These are phyloP conservation scores for Populus pruinosa DNA, from an alignment of 345 rosid genomes.

Conservation along the genomic window DNA sequence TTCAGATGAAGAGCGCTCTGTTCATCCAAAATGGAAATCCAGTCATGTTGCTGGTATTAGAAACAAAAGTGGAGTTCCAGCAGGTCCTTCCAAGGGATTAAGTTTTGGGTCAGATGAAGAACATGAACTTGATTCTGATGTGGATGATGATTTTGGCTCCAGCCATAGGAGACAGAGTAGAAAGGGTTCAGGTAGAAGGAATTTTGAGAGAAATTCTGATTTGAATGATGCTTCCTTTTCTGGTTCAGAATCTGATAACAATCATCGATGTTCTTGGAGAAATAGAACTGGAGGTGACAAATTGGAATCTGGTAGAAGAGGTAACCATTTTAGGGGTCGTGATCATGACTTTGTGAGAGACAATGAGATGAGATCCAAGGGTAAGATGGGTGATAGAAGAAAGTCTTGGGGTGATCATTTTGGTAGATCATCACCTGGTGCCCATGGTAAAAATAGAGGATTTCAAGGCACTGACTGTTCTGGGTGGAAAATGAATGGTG, in stretches of 20 bases:
- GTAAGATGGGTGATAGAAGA: constrained; percentile 37
- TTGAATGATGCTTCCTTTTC: constrained; percentile 33
- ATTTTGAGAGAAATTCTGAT: constrained; percentile 34
- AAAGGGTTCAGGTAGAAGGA: constrained; percentile 27
- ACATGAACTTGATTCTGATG: constrained; percentile 51
- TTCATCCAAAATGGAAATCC: constrained; percentile 63
- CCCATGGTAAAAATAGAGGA: constrained; percentile 31
- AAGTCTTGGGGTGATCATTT: constrained; percentile 19
- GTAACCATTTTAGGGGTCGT: constrained; percentile 25
- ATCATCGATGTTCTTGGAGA: constrained; percentile 23
- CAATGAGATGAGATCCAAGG: constrained; percentile 15
- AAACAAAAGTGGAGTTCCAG: constrained; percentile 33
- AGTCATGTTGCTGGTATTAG: constrained; percentile 59
- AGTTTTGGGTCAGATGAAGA: constrained; percentile 77
- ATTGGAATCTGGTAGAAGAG: constrained; percentile 26
- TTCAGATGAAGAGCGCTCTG: constrained; percentile 57
- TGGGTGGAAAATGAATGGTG: constrained; percentile 14
- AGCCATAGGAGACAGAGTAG: constrained; percentile 27
- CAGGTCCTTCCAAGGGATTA: constrained; percentile 36
- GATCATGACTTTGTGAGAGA: constrained; percentile 24
- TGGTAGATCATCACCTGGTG: constrained; percentile 21
- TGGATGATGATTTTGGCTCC: constrained; percentile 38
- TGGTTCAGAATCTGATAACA: constrained; percentile 44
- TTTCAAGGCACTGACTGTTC: constrained; percentile 11
- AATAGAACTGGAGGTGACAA: constrained; percentile 26